Evolutionary conservation across 768 basidiomycete species (phyloP).

Genomic region (Suillus lakei): DNA sequence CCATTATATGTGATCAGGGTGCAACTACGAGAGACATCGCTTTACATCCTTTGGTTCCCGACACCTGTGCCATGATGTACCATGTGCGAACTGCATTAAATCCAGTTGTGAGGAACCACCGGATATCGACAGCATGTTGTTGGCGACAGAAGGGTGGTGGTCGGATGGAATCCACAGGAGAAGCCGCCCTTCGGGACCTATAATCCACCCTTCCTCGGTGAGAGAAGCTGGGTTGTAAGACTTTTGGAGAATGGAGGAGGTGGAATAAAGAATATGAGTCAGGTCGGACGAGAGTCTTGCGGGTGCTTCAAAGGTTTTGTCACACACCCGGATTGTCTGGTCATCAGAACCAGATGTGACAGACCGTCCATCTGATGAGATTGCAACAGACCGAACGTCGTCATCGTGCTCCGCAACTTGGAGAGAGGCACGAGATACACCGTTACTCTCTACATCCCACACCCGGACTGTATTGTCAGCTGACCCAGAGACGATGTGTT

Average conservation of each 20-base stretch:
- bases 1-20: background rate
- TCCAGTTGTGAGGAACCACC: background rate
- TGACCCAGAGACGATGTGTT: background rate
- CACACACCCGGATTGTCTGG: slow-evolving; percentile 16
- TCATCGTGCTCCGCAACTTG: background rate
- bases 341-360: slow-evolving; percentile 18
- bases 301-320: background rate
- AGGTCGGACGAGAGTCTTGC: background rate
- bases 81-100: background rate
- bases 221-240: background rate
- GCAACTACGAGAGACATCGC: background rate
- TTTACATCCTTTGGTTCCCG: background rate
- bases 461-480: background rate
- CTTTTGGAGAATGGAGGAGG: background rate
- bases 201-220: background rate
- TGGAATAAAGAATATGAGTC: background rate
- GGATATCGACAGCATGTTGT: slow-evolving; percentile 1
- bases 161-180: slow-evolving; percentile 2
- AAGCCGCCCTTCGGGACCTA: background rate
- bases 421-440: background rate
- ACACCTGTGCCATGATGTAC: background rate
- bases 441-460: background rate
- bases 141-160: background rate
- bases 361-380: slow-evolving; percentile 13
- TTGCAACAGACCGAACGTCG: slow-evolving; percentile 1